Percentiles rank a stretch among this genome's conserved stretches.
phyloP scores from a whole-genome alignment of 495 filamentous ascomycete genomes.

The Lophiostoma macrostomum region DNA sequence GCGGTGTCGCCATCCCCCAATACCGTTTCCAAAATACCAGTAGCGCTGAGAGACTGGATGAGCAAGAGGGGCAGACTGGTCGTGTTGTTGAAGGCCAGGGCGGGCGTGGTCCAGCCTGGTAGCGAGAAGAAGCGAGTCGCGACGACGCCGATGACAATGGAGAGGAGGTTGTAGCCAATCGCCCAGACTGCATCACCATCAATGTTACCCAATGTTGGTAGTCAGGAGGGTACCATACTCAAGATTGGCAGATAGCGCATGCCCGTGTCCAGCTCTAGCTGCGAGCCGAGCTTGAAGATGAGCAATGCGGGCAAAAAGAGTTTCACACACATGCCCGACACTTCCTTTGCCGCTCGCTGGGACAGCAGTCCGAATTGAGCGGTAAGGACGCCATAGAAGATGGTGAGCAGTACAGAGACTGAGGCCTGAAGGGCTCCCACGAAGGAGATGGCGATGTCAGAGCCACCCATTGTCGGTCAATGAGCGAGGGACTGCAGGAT shows the following conservation, averaged over 20 bases:
- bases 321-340: conserved; percentile 64
- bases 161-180: conserved; percentile 53
- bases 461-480: too few species aligned
- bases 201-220: neutral
- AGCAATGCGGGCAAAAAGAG: conserved; percentile 69
- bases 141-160: conserved; percentile 51
- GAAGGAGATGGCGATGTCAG: conserved; percentile 48
- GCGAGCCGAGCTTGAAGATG: conserved; percentile 63
- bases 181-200: conserved; percentile 59
- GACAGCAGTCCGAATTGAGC: conserved; percentile 59
- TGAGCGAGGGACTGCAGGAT: too few species aligned
- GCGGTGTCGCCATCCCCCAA: conserved; percentile 50
- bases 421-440: conserved; percentile 69
- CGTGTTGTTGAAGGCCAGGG: conserved; percentile 75
- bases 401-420: conserved; percentile 66
- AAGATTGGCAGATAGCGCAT: conserved; percentile 58
- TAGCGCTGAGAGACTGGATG: conserved; percentile 60
- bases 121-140: conserved; percentile 51
- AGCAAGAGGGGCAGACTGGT: conserved; percentile 68
- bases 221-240: neutral
- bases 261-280: conserved; percentile 57
- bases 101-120: conserved; percentile 64
- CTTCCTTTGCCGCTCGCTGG: conserved; percentile 53
- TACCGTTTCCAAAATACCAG: conserved; percentile 59
- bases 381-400: conserved; percentile 60